Percentiles rank a stretch among this genome's conserved stretches.
These are phyloP conservation scores for Fusarium udum DNA, from an alignment of 2,329 filamentous ascomycete genomes.

Conservation along the genomic window DNA sequence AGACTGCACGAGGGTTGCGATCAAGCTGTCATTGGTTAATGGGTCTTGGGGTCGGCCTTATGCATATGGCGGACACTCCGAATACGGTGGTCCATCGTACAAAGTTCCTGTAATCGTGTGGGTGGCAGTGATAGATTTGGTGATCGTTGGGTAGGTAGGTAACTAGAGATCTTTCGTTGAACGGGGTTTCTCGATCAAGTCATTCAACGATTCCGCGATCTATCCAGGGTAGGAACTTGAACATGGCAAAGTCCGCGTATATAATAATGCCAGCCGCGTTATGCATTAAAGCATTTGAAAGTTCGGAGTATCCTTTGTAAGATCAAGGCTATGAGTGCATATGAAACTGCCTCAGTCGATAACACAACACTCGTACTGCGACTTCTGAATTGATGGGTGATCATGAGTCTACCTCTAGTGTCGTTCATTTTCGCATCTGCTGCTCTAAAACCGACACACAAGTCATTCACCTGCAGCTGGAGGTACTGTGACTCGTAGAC, in stretches of 20 bases:
- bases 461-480: not conserved
- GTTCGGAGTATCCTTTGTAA: not conserved
- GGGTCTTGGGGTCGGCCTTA: not conserved
- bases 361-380: slow-evolving; percentile 18
- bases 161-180: not conserved
- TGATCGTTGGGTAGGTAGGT: not conserved
- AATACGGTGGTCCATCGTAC: not conserved
- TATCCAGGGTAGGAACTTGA: not conserved
- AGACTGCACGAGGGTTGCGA: slow-evolving; percentile 20
- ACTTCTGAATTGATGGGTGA: slow-evolving; percentile 17
- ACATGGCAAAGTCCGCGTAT: not conserved
- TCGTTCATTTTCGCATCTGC: not conserved
- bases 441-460: not conserved
- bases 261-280: too few species aligned
- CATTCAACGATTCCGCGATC: not conserved
- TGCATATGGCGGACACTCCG: not conserved
- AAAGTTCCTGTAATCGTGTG: not conserved
- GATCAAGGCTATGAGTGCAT: not conserved
- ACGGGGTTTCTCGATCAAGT: not conserved
- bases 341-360: not conserved
- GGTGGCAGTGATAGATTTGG: not conserved
- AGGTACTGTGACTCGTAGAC: slow-evolving; percentile 13
- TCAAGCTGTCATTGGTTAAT: slow-evolving; percentile 22
- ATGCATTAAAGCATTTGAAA: not conserved
- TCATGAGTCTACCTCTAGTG: not conserved